Evolutionary conservation across 1,139 yeast species (phyloP).

Genomic region (Kurtzmaniella quercitrusa): DNA sequence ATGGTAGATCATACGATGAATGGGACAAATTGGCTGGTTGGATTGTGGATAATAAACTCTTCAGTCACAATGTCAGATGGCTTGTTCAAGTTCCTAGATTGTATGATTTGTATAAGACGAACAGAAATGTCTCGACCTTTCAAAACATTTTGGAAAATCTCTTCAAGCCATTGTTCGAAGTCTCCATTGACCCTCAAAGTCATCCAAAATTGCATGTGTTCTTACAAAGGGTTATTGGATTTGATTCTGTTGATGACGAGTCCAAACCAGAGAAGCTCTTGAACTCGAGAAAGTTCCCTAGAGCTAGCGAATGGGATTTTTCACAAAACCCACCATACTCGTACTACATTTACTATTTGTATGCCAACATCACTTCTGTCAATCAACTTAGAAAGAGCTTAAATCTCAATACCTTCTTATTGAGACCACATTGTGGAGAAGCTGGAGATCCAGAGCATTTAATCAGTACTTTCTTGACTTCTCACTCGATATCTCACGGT

Average conservation of each 20-base stretch:
- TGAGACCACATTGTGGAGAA: slow-evolving; percentile 98
- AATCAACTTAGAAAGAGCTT: slow-evolving; percentile 75
- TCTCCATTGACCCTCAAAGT: slow-evolving; percentile 71
- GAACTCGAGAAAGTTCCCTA: slow-evolving; percentile 71
- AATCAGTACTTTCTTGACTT: slow-evolving; percentile 81
- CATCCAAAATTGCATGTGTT: slow-evolving; percentile 89
- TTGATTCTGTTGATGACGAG: slow-evolving; percentile 98
- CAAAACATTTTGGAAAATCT: slow-evolving; percentile 74
- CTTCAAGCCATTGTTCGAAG: slow-evolving; percentile 91
- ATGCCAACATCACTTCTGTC: slow-evolving; percentile 78
- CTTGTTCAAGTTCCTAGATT: slow-evolving; percentile 90
- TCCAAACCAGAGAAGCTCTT: slow-evolving; percentile 82
- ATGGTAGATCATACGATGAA: slow-evolving; percentile 84
- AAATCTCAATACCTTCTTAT: slow-evolving; percentile 80
- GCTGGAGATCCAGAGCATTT: slow-evolving; percentile 99
- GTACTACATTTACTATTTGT: slow-evolving; percentile 85
- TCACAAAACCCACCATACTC: slow-evolving; percentile 93
- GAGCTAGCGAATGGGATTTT: slow-evolving; percentile 76
- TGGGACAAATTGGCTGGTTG: slow-evolving; percentile 96
- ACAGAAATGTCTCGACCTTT: slow-evolving; percentile 66
- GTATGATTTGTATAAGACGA: slow-evolving; percentile 81
- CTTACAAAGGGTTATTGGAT: slow-evolving; percentile 91
- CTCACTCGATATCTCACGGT: slow-evolving; percentile 95
- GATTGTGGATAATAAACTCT: slow-evolving; percentile 88
- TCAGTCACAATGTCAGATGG: slow-evolving; percentile 96